phyloP scores from a whole-genome alignment of 768 basidiomycete species.

The Termitomyces sp. region DNA sequence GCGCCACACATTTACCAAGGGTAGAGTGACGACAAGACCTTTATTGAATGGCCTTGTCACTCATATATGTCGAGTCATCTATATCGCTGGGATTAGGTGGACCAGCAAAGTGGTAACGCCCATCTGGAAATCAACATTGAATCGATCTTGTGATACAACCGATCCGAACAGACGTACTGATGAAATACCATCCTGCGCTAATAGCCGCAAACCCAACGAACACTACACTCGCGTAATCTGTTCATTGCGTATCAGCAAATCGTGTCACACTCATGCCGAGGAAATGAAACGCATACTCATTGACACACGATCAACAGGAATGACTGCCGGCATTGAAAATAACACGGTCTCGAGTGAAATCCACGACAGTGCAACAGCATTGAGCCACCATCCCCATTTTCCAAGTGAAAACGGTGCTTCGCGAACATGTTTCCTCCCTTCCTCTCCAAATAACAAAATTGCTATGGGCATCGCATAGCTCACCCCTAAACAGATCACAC shows the following conservation, averaged over 20 bases:
- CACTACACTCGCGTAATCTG: constrained; percentile 65
- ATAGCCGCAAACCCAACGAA: constrained; percentile 57
- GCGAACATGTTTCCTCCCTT: constrained; percentile 35
- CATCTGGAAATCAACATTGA: constrained; percentile 23
- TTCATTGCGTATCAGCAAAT: not conserved
- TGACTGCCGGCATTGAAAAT: constrained; percentile 62
- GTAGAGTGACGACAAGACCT: no score
- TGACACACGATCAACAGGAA: constrained; percentile 40
- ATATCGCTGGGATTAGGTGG: constrained; percentile 28
- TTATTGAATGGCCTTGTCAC: not conserved
- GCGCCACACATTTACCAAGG: no score
- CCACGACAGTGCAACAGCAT: constrained; percentile 53
- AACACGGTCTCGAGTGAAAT: constrained; percentile 53
- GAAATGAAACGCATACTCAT: not conserved
- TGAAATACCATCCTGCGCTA: constrained; percentile 55
- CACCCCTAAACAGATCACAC: constrained; percentile 60
- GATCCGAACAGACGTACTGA: constrained; percentile 32
- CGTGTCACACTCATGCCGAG: not conserved
- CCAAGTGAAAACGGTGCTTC: constrained; percentile 50
- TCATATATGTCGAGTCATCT: no score
- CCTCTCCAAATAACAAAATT: constrained; percentile 32
- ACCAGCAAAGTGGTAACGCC: constrained; percentile 35
- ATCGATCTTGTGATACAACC: not conserved
- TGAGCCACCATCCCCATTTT: constrained; percentile 36
- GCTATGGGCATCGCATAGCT: constrained; percentile 60